Evolutionary conservation across 257 asterid species (phyloP).

Genomic region (Anisodus tanguticus): DNA sequence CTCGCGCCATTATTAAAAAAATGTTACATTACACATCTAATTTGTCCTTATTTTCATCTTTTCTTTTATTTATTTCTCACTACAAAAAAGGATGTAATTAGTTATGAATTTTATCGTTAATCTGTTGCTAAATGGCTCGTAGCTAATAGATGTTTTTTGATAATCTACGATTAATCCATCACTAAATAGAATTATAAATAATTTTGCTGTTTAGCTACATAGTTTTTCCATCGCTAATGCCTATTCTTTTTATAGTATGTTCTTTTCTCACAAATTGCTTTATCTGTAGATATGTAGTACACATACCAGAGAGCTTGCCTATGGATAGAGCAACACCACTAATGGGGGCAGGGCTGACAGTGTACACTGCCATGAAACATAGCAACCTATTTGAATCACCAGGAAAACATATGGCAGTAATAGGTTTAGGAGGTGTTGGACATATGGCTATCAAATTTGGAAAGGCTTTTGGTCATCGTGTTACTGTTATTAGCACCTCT

Average conservation of each 20-base stretch:
- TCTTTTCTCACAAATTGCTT: not conserved
- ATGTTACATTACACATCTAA: not conserved
- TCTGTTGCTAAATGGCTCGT: too few relatives aligned
- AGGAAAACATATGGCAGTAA: conserved; percentile 34
- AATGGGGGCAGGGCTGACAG: conserved; percentile 31
- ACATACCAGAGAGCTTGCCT: conserved; percentile 28
- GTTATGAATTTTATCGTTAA: too few relatives aligned
- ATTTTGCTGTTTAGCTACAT: too few relatives aligned
- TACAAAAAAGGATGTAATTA: too few relatives aligned
- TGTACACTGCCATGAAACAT: conserved; percentile 29
- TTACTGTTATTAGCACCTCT: conserved; percentile 80
- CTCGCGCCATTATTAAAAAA: not conserved
- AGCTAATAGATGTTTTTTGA: too few relatives aligned
- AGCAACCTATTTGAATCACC: not conserved
- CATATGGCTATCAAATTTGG: conserved; percentile 57
- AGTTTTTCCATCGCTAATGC: too few relatives aligned
- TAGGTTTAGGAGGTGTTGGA: conserved; percentile 83
- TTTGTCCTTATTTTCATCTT: not conserved
- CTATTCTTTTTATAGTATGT: too few relatives aligned
- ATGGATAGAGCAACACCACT: conserved; percentile 32
- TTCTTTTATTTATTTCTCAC: too few relatives aligned
- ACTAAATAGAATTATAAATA: too few relatives aligned
- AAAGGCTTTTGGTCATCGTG: conserved; percentile 43
- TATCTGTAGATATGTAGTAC: conserved; percentile 41
- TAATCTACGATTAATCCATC: too few relatives aligned